These are phyloP conservation scores for Boletus rubropictus DNA, from an alignment of 768 basidiomycete genomes.

Conservation along the genomic window DNA sequence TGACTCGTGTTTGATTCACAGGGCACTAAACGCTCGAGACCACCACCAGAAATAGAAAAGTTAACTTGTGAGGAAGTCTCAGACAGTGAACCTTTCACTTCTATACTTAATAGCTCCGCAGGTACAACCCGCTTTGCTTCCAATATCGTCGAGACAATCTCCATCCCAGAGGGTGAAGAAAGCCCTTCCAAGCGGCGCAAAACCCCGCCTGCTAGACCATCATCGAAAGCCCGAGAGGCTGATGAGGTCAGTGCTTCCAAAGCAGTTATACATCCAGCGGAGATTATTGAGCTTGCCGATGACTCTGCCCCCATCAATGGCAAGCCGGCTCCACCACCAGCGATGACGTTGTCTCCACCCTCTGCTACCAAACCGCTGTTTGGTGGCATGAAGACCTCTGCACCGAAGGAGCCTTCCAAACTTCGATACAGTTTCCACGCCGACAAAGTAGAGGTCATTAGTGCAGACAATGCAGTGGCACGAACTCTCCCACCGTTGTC, in stretches of 20 bases:
- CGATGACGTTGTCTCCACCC: constrained; percentile 17
- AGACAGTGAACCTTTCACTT: constrained; percentile 10
- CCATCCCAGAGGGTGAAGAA: constrained; percentile 36
- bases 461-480: constrained; percentile 6
- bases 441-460: constrained; percentile 38
- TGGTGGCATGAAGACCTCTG: constrained; percentile 40
- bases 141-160: constrained; percentile 32
- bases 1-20: constrained; percentile 24
- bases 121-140: background rate
- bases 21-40: constrained; percentile 76
- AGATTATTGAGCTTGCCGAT: constrained; percentile 37
- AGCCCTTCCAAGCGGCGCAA: constrained; percentile 46
- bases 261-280: constrained; percentile 28
- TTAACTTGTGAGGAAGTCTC: constrained; percentile 6
- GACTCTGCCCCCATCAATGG: constrained; percentile 14
- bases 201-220: constrained; percentile 22
- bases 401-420: constrained; percentile 75
- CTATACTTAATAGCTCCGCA: constrained; percentile 14
- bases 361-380: constrained; percentile 20
- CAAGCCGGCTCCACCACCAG: constrained; percentile 5
- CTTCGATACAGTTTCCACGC: constrained; percentile 66
- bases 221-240: constrained; percentile 25
- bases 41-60: constrained; percentile 53
- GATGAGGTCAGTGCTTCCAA: constrained; percentile 28
- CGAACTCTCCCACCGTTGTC: constrained; percentile 13